Evolutionary conservation across 2,329 filamentous ascomycete species (phyloP).

Genomic region (Phaeophleospora eucalypticola): DNA sequence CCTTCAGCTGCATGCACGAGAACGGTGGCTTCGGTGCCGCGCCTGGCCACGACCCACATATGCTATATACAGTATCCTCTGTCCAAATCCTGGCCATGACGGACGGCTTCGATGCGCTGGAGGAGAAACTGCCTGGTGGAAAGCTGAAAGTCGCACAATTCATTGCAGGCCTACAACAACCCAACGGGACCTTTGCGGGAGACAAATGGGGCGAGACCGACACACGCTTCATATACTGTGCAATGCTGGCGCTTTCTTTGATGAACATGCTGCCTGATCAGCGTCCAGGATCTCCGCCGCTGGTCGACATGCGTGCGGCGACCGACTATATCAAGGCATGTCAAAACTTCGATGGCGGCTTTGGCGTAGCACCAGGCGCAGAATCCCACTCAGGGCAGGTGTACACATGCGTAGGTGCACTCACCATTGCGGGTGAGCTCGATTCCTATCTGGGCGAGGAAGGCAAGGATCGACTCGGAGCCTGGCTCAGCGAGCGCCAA

Average conservation of each 20-base stretch:
- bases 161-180: slow-evolving; percentile 78
- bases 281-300: slow-evolving; percentile 24
- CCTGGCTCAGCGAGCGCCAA: slow-evolving; percentile 92
- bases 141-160: slow-evolving; percentile 72
- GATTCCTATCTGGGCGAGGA: slow-evolving; percentile 64
- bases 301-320: slow-evolving; percentile 76
- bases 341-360: slow-evolving; percentile 91
- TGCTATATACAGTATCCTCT: slow-evolving; percentile 92
- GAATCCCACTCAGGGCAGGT: slow-evolving; percentile 96
- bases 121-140: slow-evolving; percentile 61
- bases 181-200: slow-evolving; percentile 79
- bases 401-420: slow-evolving; percentile 84
- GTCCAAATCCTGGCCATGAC: slow-evolving; percentile 88
- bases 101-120: slow-evolving; percentile 79
- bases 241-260: slow-evolving; percentile 83
- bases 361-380: slow-evolving; percentile 81
- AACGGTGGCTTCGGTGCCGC: slow-evolving; percentile 91
- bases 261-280: slow-evolving; percentile 60
- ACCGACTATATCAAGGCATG: slow-evolving; percentile 76
- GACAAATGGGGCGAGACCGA: slow-evolving; percentile 97
- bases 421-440: slow-evolving; percentile 76
- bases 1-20: slow-evolving; percentile 88
- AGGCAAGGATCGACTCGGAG: slow-evolving; percentile 67
- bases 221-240: slow-evolving; percentile 88
- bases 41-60: slow-evolving; percentile 89